Conservation (phyloP, 306 rosid genomes). For the Citrullus mucosospermus region DNA sequence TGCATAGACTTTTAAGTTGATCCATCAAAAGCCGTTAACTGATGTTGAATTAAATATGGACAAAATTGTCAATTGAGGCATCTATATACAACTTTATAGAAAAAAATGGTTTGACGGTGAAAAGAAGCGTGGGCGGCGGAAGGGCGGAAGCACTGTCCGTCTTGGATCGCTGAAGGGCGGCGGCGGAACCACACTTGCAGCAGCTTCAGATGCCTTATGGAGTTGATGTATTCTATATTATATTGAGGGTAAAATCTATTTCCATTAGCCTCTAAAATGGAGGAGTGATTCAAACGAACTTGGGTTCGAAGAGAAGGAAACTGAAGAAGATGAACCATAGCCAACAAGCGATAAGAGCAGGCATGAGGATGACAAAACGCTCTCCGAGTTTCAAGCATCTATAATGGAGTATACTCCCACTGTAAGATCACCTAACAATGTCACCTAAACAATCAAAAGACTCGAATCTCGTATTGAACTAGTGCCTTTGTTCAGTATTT, state of each 20-base stretch:
- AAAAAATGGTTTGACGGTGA: too few relatives aligned
- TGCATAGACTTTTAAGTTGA: too few relatives aligned
- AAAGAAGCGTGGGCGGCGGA: too few relatives aligned
- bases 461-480: neutral
- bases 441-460: neutral
- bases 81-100: too few relatives aligned
- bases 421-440: constrained; percentile 14
- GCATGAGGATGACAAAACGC: constrained; percentile 66
- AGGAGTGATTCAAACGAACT: neutral
- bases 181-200: too few relatives aligned
- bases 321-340: constrained; percentile 15
- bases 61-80: too few relatives aligned
- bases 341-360: constrained; percentile 50
- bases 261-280: neutral
- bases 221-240: too few relatives aligned
- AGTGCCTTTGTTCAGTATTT: neutral
- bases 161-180: too few relatives aligned
- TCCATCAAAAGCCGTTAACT: too few relatives aligned
- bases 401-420: constrained; percentile 77
- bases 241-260: neutral
- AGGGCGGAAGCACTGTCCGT: too few relatives aligned
- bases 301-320: neutral
- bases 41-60: too few relatives aligned
- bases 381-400: constrained; percentile 66
- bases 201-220: too few relatives aligned